Percentiles rank a stretch among this genome's conserved stretches.
Evolutionary conservation across 2,329 filamentous ascomycete species (phyloP).

Genomic region (Trichoderma sp.): DNA sequence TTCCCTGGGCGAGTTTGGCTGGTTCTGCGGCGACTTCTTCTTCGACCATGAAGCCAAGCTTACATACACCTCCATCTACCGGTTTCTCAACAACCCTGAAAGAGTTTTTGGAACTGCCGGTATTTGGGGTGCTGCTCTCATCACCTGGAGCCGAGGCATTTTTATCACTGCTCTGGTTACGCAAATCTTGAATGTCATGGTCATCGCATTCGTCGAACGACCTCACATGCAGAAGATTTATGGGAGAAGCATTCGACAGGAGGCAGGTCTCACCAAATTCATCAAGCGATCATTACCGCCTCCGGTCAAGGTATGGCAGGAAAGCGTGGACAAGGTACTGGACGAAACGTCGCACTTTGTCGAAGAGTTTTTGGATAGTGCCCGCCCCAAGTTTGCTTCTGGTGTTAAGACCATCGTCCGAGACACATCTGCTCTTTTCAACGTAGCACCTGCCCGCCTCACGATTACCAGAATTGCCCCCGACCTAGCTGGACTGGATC

Average conservation of each 20-base stretch:
- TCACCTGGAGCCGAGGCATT: constrained; percentile 84
- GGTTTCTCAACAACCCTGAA: constrained; percentile 96
- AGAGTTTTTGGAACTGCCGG: constrained; percentile 89
- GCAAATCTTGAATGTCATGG: constrained; percentile 79
- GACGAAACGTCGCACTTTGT: constrained; percentile 85
- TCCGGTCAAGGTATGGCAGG: constrained; percentile 78
- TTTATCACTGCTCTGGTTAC: constrained; percentile 83
- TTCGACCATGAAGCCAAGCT: constrained; percentile 85
- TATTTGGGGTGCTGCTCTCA: constrained; percentile 91
- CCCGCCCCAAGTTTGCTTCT: constrained; percentile 79
- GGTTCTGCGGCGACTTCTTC: constrained; percentile 99
- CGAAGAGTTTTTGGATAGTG: constrained; percentile 84
- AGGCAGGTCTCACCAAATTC: constrained; percentile 89
- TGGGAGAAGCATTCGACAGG: constrained; percentile 74
- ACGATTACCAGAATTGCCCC: constrained; percentile 77
- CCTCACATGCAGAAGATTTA: constrained; percentile 99
- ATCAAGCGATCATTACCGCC: constrained; percentile 82
- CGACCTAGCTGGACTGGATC: constrained; percentile 75
- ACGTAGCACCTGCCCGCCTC: constrained; percentile 81
- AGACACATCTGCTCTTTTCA: constrained; percentile 85
- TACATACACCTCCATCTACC: constrained; percentile 96
- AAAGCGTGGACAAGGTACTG: constrained; percentile 82
- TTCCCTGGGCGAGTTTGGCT: constrained; percentile 93
- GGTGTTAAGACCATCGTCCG: constrained; percentile 84
- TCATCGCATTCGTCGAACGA: constrained; percentile 90